Evolutionary conservation across 2,329 filamentous ascomycete genomes (phyloP).

Genomic region (Nemania sp.): DNA sequence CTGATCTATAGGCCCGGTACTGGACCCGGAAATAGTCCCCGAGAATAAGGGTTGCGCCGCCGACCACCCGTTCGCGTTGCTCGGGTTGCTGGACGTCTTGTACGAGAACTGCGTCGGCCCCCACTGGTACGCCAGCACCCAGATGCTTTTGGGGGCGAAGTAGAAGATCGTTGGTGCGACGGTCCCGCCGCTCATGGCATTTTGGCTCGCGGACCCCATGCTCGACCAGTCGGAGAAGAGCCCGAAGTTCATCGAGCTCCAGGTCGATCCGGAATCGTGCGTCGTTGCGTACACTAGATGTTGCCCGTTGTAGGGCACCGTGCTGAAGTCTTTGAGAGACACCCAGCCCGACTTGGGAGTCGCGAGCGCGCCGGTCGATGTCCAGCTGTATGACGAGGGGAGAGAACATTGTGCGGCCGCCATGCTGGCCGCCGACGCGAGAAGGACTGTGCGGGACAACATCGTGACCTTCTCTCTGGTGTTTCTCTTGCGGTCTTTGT

Average conservation of each 20-base stretch:
- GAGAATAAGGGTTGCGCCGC: conserved; percentile 57
- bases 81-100: conserved; percentile 60
- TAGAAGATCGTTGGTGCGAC: conserved; percentile 67
- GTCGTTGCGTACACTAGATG: conserved; percentile 63
- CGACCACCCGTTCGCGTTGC: conserved; percentile 61
- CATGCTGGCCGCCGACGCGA: conserved; percentile 27
- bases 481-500: neutral
- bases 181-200: conserved; percentile 47
- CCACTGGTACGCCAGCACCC: conserved; percentile 71
- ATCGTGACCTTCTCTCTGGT: too few relatives aligned
- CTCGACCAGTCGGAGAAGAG: conserved; percentile 56
- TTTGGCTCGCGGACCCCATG: conserved; percentile 57
- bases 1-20: conserved; percentile 64
- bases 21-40: conserved; percentile 53
- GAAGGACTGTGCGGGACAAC: conserved; percentile 17
- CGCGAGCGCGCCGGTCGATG: conserved; percentile 54
- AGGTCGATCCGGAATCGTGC: conserved; percentile 48
- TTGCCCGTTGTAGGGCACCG: conserved; percentile 57
- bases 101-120: conserved; percentile 63
- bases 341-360: conserved; percentile 57
- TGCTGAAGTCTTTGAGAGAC: conserved; percentile 66
- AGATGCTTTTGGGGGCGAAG: conserved; percentile 62
- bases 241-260: conserved; percentile 62
- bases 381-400: conserved; percentile 58
- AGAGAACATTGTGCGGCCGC: conserved; percentile 45